phyloP scores from a whole-genome alignment of 345 rosid genomes.

The Eucalyptus sideroxylon region DNA sequence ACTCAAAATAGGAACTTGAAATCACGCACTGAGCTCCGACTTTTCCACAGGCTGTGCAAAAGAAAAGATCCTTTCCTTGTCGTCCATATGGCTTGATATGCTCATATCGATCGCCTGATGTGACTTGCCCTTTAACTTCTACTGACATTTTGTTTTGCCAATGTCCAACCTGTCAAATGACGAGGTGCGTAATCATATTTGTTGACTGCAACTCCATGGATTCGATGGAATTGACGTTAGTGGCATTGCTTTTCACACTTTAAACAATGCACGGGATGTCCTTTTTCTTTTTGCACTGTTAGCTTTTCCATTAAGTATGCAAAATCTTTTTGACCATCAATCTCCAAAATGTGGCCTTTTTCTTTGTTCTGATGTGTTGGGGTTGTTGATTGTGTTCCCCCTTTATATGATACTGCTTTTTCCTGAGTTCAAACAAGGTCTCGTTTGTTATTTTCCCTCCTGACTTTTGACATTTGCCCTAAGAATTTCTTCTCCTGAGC shows the following conservation, averaged over 20 bases:
- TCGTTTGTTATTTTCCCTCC: neutral
- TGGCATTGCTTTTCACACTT: neutral
- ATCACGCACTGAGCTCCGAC: neutral
- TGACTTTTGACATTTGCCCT: neutral
- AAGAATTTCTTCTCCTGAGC: neutral
- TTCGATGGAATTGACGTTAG: neutral
- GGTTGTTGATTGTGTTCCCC: neutral
- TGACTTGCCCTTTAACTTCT: neutral
- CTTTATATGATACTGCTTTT: neutral
- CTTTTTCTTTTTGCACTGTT: neutral
- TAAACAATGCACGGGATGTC: neutral
- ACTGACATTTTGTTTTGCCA: neutral
- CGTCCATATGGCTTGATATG: neutral
- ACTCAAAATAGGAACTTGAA: neutral
- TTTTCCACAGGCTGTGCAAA: neutral
- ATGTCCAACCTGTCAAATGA: neutral
- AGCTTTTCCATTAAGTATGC: neutral
- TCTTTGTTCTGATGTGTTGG: neutral
- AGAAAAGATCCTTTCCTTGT: neutral
- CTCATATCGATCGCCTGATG: neutral
- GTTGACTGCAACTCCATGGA: neutral
- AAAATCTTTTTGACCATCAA: neutral
- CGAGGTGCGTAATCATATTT: neutral
- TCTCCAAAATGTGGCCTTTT: neutral
- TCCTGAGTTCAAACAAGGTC: neutral